A percentile compares a stretch with the other conserved stretches of the same genome.
Evolutionary conservation across 805 yeast species (phyloP).

Genomic region (Kodamaea jinghongensis): DNA sequence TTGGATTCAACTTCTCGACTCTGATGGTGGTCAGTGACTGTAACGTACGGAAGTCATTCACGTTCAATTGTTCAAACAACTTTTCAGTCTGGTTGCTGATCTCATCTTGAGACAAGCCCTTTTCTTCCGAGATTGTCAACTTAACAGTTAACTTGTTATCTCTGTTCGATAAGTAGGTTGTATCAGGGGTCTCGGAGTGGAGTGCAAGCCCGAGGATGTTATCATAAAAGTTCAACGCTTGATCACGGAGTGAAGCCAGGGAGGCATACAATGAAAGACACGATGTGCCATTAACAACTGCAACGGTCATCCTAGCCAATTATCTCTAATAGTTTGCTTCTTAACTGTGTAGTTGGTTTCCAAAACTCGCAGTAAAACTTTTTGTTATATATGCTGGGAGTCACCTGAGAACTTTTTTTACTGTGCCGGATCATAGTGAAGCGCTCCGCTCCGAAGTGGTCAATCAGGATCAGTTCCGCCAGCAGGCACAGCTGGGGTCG

Average conservation of each 20-base stretch:
- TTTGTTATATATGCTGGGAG: background rate
- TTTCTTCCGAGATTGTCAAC: slow-evolving; percentile 16
- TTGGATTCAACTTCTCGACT: slow-evolving; percentile 36
- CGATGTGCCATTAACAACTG: slow-evolving; percentile 58
- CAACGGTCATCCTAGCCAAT: slow-evolving; percentile 14
- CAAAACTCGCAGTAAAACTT: background rate
- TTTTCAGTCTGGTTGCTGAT: slow-evolving; percentile 15
- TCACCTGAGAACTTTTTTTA: slow-evolving; percentile 4
- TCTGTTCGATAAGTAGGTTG: slow-evolving; percentile 21
- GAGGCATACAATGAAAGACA: slow-evolving; percentile 54
- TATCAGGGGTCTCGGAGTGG: slow-evolving; percentile 18
- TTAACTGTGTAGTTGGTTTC: background rate
- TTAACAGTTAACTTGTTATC: slow-evolving; percentile 22
- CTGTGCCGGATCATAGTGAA: slow-evolving; percentile 3
- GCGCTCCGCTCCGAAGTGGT: slow-evolving; percentile 1
- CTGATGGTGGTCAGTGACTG: slow-evolving; percentile 47
- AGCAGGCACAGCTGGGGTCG: no score
- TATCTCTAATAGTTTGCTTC: background rate
- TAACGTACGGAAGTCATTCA: slow-evolving; percentile 50
- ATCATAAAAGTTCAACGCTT: slow-evolving; percentile 58
- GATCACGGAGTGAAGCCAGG: slow-evolving; percentile 38
- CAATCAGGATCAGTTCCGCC: no score
- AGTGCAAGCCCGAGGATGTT: slow-evolving; percentile 26
- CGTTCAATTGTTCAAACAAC: slow-evolving; percentile 16
- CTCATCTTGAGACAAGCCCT: slow-evolving; percentile 17